A percentile compares a stretch with the other conserved stretches of the same genome.
These are phyloP conservation scores for Penicillium manginii DNA, from an alignment of 495 filamentous ascomycete species.

Conservation along the genomic window DNA sequence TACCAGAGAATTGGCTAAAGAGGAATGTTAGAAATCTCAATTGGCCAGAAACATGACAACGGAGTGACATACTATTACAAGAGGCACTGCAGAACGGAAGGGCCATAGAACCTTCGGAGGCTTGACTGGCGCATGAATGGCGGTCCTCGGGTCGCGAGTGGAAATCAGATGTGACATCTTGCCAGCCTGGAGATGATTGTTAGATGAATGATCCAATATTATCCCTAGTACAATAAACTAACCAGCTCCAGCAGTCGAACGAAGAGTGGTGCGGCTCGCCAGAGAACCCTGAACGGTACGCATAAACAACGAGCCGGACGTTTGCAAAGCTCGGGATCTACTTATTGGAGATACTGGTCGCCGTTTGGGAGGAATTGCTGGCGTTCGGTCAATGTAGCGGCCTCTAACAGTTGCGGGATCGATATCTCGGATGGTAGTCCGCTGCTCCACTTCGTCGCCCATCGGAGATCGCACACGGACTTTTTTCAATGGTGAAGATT, in stretches of 20 bases:
- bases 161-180: constrained; percentile 73
- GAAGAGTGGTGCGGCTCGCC: constrained; percentile 38
- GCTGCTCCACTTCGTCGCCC: constrained; percentile 40
- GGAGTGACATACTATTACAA: constrained; percentile 67
- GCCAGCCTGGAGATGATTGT: constrained; percentile 59
- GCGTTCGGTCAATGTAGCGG: constrained; percentile 18
- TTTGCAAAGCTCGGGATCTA: constrained; percentile 48
- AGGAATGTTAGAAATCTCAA: constrained; percentile 15
- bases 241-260: constrained; percentile 50
- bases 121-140: constrained; percentile 58
- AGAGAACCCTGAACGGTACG: constrained; percentile 43
- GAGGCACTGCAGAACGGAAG: constrained; percentile 78
- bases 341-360: constrained; percentile 41
- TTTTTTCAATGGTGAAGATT: constrained; percentile 58
- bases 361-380: constrained; percentile 24
- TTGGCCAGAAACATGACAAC: too few species aligned
- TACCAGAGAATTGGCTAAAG: constrained; percentile 72
- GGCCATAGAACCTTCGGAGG: constrained; percentile 56
- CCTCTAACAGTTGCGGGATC: constrained; percentile 22
- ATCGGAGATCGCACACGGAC: constrained; percentile 37
- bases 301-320: constrained; percentile 44
- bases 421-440: constrained; percentile 36
- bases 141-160: constrained; percentile 67
- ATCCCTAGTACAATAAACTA: constrained; percentile 10
- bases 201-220: constrained; percentile 8